A percentile compares a stretch with the other conserved stretches of the same genome.
These are phyloP conservation scores for Taphrina deformans DNA, from an alignment of 1,139 yeast genomes.

Conservation along the genomic window DNA sequence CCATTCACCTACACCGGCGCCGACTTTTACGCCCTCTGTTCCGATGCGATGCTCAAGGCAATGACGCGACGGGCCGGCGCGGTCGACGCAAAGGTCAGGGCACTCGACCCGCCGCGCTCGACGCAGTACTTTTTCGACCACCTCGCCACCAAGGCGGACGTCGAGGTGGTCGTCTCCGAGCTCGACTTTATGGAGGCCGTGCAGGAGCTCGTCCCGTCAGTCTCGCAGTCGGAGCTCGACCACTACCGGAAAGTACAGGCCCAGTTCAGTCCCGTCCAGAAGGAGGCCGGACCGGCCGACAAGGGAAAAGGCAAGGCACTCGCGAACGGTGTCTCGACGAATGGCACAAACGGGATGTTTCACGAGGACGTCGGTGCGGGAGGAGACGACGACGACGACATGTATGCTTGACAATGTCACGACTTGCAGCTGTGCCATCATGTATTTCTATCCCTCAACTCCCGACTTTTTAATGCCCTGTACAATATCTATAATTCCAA, in stretches of 20 bases:
- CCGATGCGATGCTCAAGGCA: conserved; percentile 92
- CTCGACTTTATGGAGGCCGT: conserved; percentile 77
- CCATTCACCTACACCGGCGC: conserved; percentile 95
- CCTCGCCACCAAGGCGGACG: conserved; percentile 66
- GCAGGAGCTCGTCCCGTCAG: conserved; percentile 73
- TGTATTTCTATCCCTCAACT: too few species aligned
- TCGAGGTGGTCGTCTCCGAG: conserved; percentile 64
- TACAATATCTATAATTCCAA: not conserved
- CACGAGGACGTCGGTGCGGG: not conserved
- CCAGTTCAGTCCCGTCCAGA: conserved; percentile 51
- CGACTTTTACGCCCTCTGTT: conserved; percentile 91
- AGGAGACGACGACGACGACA: conserved; percentile 25
- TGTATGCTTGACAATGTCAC: conserved; percentile 31
- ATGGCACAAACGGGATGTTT: conserved; percentile 21
- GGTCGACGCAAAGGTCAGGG: conserved; percentile 65
- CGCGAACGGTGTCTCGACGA: not conserved
- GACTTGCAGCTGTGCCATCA: too few species aligned
- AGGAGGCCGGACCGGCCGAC: not conserved
- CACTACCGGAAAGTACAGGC: conserved; percentile 77
- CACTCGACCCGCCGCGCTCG: conserved; percentile 56
- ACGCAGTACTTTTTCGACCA: conserved; percentile 93
- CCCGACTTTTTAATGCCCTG: too few species aligned
- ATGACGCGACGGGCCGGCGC: conserved; percentile 84
- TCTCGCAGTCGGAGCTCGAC: conserved; percentile 78
- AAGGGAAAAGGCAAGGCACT: conserved; percentile 19